Evolutionary conservation across 768 basidiomycete genomes (phyloP), one percentile per base, ranked within the genome.

Genomic region (Tulasnella sp.): DNA sequence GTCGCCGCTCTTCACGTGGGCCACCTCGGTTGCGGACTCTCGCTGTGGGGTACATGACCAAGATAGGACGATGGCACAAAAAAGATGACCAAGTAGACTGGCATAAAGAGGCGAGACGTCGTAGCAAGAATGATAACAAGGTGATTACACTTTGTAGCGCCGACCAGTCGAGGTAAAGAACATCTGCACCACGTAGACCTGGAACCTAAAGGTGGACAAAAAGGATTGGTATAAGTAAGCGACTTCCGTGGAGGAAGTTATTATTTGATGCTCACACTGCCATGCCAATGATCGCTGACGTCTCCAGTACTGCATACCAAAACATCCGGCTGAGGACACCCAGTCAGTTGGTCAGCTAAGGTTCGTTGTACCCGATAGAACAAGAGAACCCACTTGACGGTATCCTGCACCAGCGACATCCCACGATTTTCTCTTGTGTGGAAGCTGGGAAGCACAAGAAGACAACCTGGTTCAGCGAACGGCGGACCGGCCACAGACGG

Each of bases 101-200:
- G 31, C 64, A 69, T 69, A 69, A 46, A 22, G 31, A 48, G 40
- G 40, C 12, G 46, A 75, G 74, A 75, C 24, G 24, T 48, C 74
- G 74, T 42, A 42, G 40, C 41, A 28, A 14, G n/a, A 42, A 42
- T 75, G 40, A 75, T n/a, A 75, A 42, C 24, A 18, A 44, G 40
- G 41, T 34, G 64, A 77, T 79, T 91, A 96, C 84, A 95, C 94
- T 88, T 95, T 95, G 89, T 96, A 96, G 84, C 92, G 89, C 85
- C 95, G 90, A 48, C 95, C 95, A 11, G 96, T 96, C 86, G 93
- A 91, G n/a, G 94, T 96, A 87, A 98, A 98, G 92, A 97, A 98
- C 28, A 95, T 97, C 86, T 97, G 96, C 34, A 98, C 90, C 72
- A 97, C 88, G 85, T 96, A 97, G 18, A 97, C 94, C 87, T 98